A percentile compares a stretch with the other conserved stretches of the same genome.
phyloP scores from a whole-genome alignment of 176 grass and related monocot species.

The Aegilops sharonensis region DNA sequence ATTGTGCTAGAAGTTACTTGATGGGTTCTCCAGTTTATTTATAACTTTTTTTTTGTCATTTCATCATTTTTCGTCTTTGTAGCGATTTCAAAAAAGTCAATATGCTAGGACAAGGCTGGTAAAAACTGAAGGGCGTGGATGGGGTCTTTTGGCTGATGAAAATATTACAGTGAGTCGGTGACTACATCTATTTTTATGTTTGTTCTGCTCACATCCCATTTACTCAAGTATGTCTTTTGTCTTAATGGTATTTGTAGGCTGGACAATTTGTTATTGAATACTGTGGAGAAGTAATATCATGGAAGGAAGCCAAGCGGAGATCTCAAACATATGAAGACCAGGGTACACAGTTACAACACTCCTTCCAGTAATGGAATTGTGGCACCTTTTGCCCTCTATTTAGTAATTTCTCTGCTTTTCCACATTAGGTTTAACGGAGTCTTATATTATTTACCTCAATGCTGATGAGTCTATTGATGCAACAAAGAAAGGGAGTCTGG shows the following conservation, averaged over 20 bases:
- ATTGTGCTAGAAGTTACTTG: neutral
- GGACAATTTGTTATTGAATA: constrained; percentile 98
- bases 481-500: constrained; percentile 92
- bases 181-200: constrained; percentile 15
- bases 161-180: constrained; percentile 89
- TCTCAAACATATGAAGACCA: constrained; percentile 88
- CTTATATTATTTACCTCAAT: constrained; percentile 96
- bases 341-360: constrained; percentile 45
- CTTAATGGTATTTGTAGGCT: constrained; percentile 48
- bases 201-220: constrained; percentile 1
- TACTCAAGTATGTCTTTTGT: neutral
- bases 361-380: neutral
- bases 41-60: neutral
- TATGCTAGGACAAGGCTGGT: constrained; percentile 77
- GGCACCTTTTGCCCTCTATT: constrained; percentile 7
- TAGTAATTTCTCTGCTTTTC: constrained; percentile 23
- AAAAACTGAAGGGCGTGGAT: constrained; percentile 91
- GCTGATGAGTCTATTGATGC: constrained; percentile 98
- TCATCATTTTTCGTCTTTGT: constrained; percentile 31
- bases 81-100: constrained; percentile 93
- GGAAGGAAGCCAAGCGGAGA: constrained; percentile 77
- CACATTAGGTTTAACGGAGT: constrained; percentile 68
- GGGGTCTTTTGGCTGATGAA: constrained; percentile 92
- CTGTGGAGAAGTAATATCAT: constrained; percentile 99
- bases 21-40: constrained; percentile 2